Evolutionary conservation across 257 asterid species (phyloP), one percentile per base, ranked within the genome.

Genomic region (Solanum etuberosum): DNA sequence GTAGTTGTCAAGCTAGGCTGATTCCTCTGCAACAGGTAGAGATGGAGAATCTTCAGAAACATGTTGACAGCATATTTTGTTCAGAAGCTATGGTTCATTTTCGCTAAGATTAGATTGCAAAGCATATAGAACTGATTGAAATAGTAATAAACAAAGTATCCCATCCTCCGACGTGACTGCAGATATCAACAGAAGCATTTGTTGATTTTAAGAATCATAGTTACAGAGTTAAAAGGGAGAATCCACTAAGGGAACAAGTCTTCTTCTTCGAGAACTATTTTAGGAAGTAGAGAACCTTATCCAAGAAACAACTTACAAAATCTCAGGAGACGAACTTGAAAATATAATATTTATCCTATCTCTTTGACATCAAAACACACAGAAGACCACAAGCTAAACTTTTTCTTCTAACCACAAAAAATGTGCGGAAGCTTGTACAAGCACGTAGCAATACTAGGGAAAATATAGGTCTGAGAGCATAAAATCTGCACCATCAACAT

Each of bases 1-100:
- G 90, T 85, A 38, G 91, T 86, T 77, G 89, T 90, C 86, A 86
- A 61, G 81, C 90, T 86, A 63, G 91, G 91, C 78, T 89, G 92
- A 74, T 87, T 83, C 86, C 77, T 88, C 98, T 94, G 91, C 85
- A 92, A 84, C 88, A 86, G 82, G 89, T 42, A 87, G 88, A 83
- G 54, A 88, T 84, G 68, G 34, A 63, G 12, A 84, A 48, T 46
- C 87, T 73, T 35, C 70, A 80, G 27, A 80, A 80, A 80, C 84
- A 80, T 27, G 40, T 46, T 27, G 42, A 42, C 12, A 37, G 48
- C 43, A 51, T 46, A 67, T 25, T 51, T 51, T 68, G 37, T 46
- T 43, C 40, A 80, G 16, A 46, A 80, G 40, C 65, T 78, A 27
- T 77, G 16, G 16, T 80, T 29, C 42, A 3, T 80, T 80, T 59